Evolutionary conservation across 768 basidiomycete species (phyloP).

Genomic region (Pulveroboletus frians): DNA sequence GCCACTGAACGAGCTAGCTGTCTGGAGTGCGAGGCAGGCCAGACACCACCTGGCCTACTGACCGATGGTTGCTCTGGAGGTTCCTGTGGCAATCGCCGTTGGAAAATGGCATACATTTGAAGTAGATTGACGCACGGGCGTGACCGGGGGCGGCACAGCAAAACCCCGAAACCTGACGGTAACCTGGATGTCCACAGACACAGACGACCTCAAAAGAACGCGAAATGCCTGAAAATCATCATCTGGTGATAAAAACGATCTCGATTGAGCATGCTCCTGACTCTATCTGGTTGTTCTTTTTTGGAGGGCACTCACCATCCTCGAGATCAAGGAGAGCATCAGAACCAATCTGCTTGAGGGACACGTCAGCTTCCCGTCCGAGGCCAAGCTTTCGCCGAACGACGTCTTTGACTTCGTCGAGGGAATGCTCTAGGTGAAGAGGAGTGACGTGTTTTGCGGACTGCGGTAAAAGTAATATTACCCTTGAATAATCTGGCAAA

Average conservation of each 20-base stretch:
- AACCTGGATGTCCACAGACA: conserved; percentile 37
- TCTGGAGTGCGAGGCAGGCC: not conserved
- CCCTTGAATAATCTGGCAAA: conserved; percentile 43
- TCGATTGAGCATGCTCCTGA: not conserved
- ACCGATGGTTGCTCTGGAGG: not conserved
- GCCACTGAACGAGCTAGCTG: not conserved
- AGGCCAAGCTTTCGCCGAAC: conserved; percentile 62
- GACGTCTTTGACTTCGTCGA: conserved; percentile 51
- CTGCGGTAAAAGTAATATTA: conserved; percentile 9
- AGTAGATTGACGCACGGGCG: conserved; percentile 8
- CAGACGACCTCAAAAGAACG: conserved; percentile 37
- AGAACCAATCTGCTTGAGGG: conserved; percentile 50
- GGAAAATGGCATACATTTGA: not conserved
- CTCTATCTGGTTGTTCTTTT: not conserved
- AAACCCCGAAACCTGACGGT: conserved; percentile 9
- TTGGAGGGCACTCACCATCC: conserved; percentile 46
- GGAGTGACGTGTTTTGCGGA: conserved; percentile 2
- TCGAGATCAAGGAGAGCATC: conserved; percentile 61
- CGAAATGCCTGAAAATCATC: conserved; percentile 77
- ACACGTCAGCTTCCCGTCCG: conserved; percentile 30
- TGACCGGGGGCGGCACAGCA: not conserved
- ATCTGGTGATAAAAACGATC: conserved; percentile 37
- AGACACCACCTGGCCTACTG: not conserved
- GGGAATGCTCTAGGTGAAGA: conserved; percentile 47
- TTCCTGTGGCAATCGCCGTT: not conserved